Evolutionary conservation across 495 filamentous ascomycete genomes (phyloP).

Genomic region (Podospora appendiculata): DNA sequence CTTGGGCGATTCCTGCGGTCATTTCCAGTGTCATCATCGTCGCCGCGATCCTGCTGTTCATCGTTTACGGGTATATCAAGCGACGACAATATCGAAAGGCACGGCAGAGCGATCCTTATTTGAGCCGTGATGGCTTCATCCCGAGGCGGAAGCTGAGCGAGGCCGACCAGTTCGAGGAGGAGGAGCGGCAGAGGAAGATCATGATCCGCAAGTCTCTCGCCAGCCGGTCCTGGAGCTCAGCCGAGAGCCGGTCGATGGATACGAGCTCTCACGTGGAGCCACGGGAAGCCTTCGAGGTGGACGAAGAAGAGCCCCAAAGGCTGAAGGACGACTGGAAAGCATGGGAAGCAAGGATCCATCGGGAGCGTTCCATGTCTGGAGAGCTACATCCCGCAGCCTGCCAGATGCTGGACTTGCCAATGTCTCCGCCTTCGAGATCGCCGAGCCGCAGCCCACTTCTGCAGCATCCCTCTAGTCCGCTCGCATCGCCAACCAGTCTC

Average conservation of each 20-base stretch:
- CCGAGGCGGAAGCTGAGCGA: conserved; percentile 19
- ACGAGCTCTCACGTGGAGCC: conserved; percentile 3
- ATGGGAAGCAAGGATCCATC: conserved; percentile 20
- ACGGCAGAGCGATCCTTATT: conserved; percentile 9
- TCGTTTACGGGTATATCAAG: conserved; percentile 14
- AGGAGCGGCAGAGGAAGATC: conserved; percentile 29
- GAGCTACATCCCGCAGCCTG: conserved; percentile 17
- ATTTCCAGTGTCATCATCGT: conserved; percentile 21
- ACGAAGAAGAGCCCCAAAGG: conserved; percentile 9
- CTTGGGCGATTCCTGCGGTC: conserved; percentile 26
- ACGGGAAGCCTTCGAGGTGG: conserved; percentile 7
- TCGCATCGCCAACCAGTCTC: neutral
- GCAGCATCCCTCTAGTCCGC: neutral
- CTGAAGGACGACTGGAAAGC: conserved; percentile 24
- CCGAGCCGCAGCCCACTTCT: conserved; percentile 10
- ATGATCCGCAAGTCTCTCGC: conserved; percentile 44
- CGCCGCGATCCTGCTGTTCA: conserved; percentile 14
- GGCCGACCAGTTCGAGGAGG: conserved; percentile 16
- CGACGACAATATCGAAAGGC: conserved; percentile 13
- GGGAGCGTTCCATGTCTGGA: conserved; percentile 17
- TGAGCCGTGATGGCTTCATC: conserved; percentile 10
- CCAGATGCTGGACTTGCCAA: conserved; percentile 13
- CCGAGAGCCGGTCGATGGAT: conserved; percentile 2
- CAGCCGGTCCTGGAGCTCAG: conserved; percentile 21
- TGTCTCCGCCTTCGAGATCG: conserved; percentile 19